A percentile compares a stretch with the other conserved stretches of the same genome.
Evolutionary conservation across 352 stramenopile genomes (phyloP).

Genomic region (Globisporangium carolinianum): DNA sequence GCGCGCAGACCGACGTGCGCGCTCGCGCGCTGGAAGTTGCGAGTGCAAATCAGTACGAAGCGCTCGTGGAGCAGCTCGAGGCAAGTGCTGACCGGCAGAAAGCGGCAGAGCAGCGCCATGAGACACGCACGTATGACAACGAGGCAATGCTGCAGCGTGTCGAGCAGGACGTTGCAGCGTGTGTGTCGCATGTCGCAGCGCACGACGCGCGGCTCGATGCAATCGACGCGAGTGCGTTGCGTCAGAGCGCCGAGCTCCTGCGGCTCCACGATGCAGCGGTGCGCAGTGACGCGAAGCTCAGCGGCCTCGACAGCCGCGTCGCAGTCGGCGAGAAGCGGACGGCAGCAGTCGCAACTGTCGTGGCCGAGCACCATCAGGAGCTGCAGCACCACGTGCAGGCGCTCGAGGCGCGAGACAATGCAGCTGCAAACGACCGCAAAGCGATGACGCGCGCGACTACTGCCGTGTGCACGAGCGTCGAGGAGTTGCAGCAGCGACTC

Average conservation of each 20-base stretch:
- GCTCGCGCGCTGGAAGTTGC: constrained; percentile 22
- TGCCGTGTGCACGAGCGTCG: constrained; percentile 29
- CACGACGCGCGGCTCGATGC: constrained; percentile 28
- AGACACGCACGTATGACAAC: constrained; percentile 19
- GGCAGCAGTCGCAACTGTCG: constrained; percentile 15
- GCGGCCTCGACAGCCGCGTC: constrained; percentile 31
- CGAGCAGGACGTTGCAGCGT: constrained; percentile 19
- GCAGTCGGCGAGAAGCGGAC: constrained; percentile 40
- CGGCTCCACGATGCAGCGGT: constrained; percentile 20
- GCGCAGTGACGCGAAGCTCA: constrained; percentile 25
- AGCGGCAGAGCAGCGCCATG: constrained; percentile 12
- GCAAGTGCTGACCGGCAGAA: constrained; percentile 15
- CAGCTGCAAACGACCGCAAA: constrained; percentile 27
- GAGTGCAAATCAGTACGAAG: constrained; percentile 14
- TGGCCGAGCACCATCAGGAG: constrained; percentile 45
- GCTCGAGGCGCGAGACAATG: constrained; percentile 20
- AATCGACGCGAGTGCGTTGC: constrained; percentile 19
- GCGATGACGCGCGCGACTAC: constrained; percentile 28
- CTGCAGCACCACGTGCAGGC: constrained; percentile 21
- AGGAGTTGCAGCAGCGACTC: constrained; percentile 32
- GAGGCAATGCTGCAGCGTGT: constrained; percentile 27
- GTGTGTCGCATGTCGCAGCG: constrained; percentile 17
- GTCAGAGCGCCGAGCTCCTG: constrained; percentile 28
- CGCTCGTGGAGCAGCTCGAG: constrained; percentile 19
- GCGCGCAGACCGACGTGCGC: constrained; percentile 12